Evolutionary conservation across 495 filamentous ascomycete genomes (phyloP).

Genomic region (Pyrenopolyporus hunteri): DNA sequence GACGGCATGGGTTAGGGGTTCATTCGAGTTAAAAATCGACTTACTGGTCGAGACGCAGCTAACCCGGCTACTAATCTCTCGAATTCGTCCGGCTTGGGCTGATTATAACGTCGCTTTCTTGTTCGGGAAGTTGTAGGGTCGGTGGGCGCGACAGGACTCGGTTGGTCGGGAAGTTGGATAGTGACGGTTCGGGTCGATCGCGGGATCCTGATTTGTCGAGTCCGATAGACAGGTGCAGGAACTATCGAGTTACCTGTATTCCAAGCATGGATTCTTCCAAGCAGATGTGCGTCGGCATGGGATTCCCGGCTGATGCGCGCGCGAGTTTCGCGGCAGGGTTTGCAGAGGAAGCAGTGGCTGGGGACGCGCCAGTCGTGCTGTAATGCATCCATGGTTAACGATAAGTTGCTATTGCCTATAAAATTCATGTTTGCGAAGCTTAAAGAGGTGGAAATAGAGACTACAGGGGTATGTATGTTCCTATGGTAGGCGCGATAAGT

Average conservation of each 20-base stretch:
- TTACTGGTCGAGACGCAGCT: neutral
- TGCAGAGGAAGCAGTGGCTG: slow-evolving; percentile 21
- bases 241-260: neutral
- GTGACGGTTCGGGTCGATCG: slow-evolving; percentile 19
- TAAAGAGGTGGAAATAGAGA: neutral
- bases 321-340: slow-evolving; percentile 5
- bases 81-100: neutral
- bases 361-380: slow-evolving; percentile 20
- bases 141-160: slow-evolving; percentile 1
- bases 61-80: neutral
- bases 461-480: neutral
- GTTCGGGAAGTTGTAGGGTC: neutral
- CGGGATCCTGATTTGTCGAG: neutral
- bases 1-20: neutral
- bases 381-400: slow-evolving; percentile 21
- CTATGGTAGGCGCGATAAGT: neutral
- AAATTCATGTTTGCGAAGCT: neutral
- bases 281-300: neutral
- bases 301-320: neutral
- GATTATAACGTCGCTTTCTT: slow-evolving; percentile 13
- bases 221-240: neutral
- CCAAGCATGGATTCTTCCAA: neutral
- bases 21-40: neutral
- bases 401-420: neutral
- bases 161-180: slow-evolving; percentile 9